Evolutionary conservation across 768 basidiomycete species (phyloP).

Genomic region (Sistotremastrum niveocremeum): DNA sequence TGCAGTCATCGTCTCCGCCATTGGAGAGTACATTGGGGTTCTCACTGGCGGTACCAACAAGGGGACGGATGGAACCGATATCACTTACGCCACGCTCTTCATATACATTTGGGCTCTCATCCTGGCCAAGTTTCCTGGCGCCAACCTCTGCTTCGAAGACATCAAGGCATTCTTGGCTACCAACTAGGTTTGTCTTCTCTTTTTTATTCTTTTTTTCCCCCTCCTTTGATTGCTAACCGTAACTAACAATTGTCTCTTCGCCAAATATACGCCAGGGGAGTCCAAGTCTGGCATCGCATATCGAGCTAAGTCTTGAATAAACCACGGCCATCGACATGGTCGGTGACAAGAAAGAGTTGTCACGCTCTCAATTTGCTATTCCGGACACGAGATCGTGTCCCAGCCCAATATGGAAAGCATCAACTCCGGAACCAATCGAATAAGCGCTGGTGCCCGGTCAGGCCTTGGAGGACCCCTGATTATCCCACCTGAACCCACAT

Average conservation of each 20-base stretch:
- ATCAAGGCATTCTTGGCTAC: conserved; percentile 8
- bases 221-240: background rate
- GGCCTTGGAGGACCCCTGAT: too few relatives aligned
- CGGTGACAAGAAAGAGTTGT: too few relatives aligned
- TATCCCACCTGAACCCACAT: too few relatives aligned
- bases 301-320: too few relatives aligned
- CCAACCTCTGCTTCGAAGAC: conserved; percentile 11
- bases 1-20: conserved; percentile 10
- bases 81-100: conserved; percentile 14
- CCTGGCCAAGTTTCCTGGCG: conserved; percentile 13
- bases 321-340: too few relatives aligned
- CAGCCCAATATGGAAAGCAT: too few relatives aligned
- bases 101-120: conserved; percentile 12
- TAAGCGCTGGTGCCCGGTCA: too few relatives aligned
- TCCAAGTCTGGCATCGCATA: too few relatives aligned
- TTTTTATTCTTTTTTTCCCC: background rate
- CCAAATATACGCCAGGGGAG: too few relatives aligned
- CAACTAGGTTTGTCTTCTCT: conserved; percentile 8
- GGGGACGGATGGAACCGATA: conserved; percentile 11
- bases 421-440: too few relatives aligned
- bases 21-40: conserved; percentile 9
- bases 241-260: background rate
- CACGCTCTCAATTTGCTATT: too few relatives aligned
- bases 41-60: conserved; percentile 12
- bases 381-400: too few relatives aligned